phyloP scores from a whole-genome alignment of 2,329 filamentous ascomycete genomes.

The Tolypocladium inflatum region DNA sequence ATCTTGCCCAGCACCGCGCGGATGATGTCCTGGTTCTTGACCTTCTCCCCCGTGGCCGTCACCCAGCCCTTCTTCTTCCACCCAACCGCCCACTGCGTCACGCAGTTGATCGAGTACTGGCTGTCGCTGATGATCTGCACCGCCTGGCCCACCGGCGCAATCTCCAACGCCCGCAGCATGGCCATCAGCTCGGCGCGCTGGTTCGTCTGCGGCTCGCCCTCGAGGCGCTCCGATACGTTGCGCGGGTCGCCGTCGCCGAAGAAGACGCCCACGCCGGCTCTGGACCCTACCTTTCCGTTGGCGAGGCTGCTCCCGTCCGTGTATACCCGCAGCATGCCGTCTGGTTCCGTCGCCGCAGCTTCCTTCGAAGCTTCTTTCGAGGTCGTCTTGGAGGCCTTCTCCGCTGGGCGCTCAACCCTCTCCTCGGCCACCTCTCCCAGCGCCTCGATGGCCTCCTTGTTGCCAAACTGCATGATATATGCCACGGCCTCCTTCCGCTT shows the following conservation, averaged over 20 bases:
- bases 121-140: slow-evolving; percentile 82
- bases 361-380: slow-evolving; percentile 18
- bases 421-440: slow-evolving; percentile 21
- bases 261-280: slow-evolving; percentile 54
- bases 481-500: slow-evolving; percentile 65
- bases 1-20: slow-evolving; percentile 62
- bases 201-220: slow-evolving; percentile 75
- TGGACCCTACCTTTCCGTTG: slow-evolving; percentile 46
- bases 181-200: slow-evolving; percentile 93
- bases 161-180: slow-evolving; percentile 72
- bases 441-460: slow-evolving; percentile 30
- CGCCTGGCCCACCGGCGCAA: slow-evolving; percentile 55
- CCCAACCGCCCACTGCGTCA: slow-evolving; percentile 69
- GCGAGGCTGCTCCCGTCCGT: slow-evolving; percentile 54
- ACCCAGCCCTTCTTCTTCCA: slow-evolving; percentile 75
- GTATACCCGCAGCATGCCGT: slow-evolving; percentile 33
- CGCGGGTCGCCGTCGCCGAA: slow-evolving; percentile 49
- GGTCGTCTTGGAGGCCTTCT: slow-evolving; percentile 12
- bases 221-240: slow-evolving; percentile 66
- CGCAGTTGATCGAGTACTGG: slow-evolving; percentile 82
- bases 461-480: slow-evolving; percentile 53
- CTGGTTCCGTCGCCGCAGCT: neutral
- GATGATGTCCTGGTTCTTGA: slow-evolving; percentile 83
- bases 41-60: slow-evolving; percentile 58
- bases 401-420: slow-evolving; percentile 5